Evolutionary conservation across 139 green algal genomes (phyloP).

Genomic region (Chlamydomonas eustigma): DNA sequence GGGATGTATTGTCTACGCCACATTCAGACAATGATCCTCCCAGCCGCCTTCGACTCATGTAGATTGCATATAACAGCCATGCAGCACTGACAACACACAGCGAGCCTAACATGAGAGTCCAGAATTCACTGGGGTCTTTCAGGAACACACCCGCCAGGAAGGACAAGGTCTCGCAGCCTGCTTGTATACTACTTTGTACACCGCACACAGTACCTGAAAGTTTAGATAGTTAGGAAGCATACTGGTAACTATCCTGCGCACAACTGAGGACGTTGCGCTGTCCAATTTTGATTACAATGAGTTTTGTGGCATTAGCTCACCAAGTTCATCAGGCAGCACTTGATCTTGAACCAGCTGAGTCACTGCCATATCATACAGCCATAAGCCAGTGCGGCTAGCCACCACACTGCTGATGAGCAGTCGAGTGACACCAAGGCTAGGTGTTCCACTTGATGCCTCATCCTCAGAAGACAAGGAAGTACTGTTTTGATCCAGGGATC

Average conservation of each 20-base stretch:
- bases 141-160: constrained; percentile 51
- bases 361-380: constrained; percentile 75
- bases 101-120: constrained; percentile 49
- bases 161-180: constrained; percentile 52
- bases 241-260: not conserved
- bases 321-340: constrained; percentile 34
- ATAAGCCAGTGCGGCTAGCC: constrained; percentile 68
- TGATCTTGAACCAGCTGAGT: constrained; percentile 79
- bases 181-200: constrained; percentile 73
- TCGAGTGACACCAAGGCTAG: not conserved
- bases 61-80: no score
- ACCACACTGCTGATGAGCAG: constrained; percentile 64
- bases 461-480: no score
- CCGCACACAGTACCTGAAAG: constrained; percentile 59
- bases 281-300: not conserved
- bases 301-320: constrained; percentile 24
- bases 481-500: no score
- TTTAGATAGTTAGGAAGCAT: not conserved
- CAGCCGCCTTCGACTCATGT: no score
- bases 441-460: no score
- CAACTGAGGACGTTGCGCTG: not conserved
- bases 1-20: no score
- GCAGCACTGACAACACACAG: constrained; percentile 42
- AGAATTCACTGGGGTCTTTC: constrained; percentile 37
- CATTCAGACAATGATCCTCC: no score